Conservation (phyloP, 176 grass and related monocot species). For the Thalia dealbata region DNA sequence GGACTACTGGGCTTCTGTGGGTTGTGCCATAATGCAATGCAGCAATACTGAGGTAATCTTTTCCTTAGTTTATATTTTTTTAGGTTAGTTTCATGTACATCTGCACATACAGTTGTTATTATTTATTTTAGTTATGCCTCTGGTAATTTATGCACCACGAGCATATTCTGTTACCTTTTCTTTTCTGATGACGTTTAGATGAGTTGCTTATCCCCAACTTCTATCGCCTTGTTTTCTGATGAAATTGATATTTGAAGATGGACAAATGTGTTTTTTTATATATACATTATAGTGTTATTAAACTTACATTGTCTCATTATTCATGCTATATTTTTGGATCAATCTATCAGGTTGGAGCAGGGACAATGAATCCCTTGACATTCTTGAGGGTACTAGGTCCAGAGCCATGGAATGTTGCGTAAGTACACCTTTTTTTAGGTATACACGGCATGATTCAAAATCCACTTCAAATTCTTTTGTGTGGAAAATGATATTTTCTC, state of each 20-base stretch:
- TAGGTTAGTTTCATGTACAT: background rate
- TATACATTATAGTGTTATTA: background rate
- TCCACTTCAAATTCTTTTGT: background rate
- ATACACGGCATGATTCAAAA: background rate
- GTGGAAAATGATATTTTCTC: background rate
- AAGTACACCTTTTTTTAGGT: slow-evolving; percentile 23
- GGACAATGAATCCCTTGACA: slow-evolving; percentile 91
- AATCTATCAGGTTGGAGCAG: slow-evolving; percentile 65
- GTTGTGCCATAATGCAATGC: slow-evolving; percentile 91
- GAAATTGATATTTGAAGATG: background rate
- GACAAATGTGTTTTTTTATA: background rate
- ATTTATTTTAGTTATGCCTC: slow-evolving; percentile 2
- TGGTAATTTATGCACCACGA: background rate
- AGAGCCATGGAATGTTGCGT: slow-evolving; percentile 96
- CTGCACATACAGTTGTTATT: too few species aligned
- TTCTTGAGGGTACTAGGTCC: slow-evolving; percentile 85
- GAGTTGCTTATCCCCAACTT: background rate
- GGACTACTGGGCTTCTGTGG: slow-evolving; percentile 96
- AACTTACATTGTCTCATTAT: background rate
- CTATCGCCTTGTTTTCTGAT: background rate
- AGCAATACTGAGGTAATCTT: slow-evolving; percentile 79
- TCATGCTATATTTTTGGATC: background rate
- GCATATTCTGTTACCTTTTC: background rate
- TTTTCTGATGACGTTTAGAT: background rate
- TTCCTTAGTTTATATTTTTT: background rate